Conservation (phyloP, 1,284 basidiomycete genomes). For the Inonotus hispidus region DNA sequence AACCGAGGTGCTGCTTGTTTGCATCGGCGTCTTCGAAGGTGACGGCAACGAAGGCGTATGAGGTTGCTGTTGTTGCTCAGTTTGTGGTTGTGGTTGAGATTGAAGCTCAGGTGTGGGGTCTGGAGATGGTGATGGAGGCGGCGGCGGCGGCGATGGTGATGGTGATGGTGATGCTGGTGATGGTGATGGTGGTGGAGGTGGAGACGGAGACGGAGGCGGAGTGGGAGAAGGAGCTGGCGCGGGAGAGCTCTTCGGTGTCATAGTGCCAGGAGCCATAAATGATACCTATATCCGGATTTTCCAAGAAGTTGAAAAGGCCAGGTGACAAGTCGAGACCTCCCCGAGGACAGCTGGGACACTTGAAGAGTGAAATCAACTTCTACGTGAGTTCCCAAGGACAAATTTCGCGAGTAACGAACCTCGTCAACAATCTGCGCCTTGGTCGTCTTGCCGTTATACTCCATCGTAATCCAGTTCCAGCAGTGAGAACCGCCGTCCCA, state of each 20-base stretch:
- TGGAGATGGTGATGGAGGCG: neutral
- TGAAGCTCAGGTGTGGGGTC: neutral
- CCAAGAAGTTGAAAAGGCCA: conserved; percentile 43
- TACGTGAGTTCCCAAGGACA: neutral
- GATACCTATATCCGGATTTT: conserved; percentile 28
- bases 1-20: neutral
- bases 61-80: neutral
- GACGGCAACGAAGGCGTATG: neutral
- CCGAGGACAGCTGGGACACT: conserved; percentile 37
- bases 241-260: conserved; percentile 17
- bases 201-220: neutral
- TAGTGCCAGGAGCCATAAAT: conserved; percentile 38
- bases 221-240: conserved; percentile 14
- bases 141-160: neutral
- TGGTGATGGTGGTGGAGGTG: neutral
- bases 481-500: conserved; percentile 35
- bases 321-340: conserved; percentile 45
- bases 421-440: conserved; percentile 40
- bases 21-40: neutral
- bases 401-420: conserved; percentile 22
- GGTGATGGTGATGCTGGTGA: neutral
- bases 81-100: neutral
- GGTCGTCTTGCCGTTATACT: conserved; percentile 40
- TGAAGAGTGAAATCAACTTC: no score
- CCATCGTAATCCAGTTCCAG: conserved; percentile 44